Evolutionary conservation across 192 early-diverging fungal species (phyloP).

Genomic region (Chytriomyces sp.): DNA sequence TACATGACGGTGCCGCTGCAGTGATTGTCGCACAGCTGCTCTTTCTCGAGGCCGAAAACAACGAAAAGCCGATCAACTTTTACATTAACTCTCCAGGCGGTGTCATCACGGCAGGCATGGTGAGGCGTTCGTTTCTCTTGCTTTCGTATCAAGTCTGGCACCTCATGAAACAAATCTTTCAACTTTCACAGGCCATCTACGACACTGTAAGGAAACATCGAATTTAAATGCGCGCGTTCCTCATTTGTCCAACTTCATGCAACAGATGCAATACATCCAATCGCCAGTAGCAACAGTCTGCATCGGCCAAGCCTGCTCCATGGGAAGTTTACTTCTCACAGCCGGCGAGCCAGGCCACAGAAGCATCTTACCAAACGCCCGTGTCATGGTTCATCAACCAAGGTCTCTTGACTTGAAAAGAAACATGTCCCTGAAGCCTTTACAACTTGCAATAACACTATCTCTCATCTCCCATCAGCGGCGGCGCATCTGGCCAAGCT

Average conservation of each 20-base stretch:
- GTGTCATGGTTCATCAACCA: conserved; percentile 98
- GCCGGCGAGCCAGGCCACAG: conserved; percentile 89
- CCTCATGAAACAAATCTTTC: background rate
- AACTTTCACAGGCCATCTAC: conserved; percentile 46
- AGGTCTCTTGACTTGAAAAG: conserved; percentile 29
- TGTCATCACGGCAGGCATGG: conserved; percentile 91
- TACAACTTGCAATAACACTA: too few species aligned
- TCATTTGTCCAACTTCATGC: background rate
- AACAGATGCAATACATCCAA: conserved; percentile 79
- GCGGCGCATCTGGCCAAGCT: conserved; percentile 92
- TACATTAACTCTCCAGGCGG: conserved; percentile 99
- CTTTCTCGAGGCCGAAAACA: conserved; percentile 86
- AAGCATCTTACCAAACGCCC: conserved; percentile 85
- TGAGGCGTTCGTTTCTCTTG: conserved; percentile 3
- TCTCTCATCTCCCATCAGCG: conserved; percentile 52
- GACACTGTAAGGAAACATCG: conserved; percentile 35
- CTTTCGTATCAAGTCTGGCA: background rate
- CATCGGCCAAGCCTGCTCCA: conserved; percentile 96
- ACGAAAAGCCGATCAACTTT: conserved; percentile 89
- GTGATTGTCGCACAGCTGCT: conserved; percentile 94
- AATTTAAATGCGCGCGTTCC: background rate
- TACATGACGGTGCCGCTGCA: conserved; percentile 82
- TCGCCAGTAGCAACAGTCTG: conserved; percentile 92
- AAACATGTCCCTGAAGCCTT: too few species aligned
- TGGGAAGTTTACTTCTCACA: conserved; percentile 92